phyloP scores from a whole-genome alignment of 305 asterid species.

The Euphrasia arctica region DNA sequence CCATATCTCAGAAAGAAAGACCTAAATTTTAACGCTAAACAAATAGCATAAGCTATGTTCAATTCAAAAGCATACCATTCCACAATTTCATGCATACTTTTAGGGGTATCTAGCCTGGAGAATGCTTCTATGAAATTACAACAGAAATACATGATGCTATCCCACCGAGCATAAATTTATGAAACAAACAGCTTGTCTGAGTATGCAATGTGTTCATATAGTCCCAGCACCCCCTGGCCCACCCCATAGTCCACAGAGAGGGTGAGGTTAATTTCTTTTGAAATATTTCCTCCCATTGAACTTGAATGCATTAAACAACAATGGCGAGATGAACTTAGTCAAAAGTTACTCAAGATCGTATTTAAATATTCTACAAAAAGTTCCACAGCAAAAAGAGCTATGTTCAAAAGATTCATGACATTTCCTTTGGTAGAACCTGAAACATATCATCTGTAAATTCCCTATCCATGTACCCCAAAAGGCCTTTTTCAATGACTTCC shows the following conservation, averaged over 20 bases:
- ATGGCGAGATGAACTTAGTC: too few relatives aligned
- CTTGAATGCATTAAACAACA: too few relatives aligned
- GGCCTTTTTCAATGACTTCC: not conserved
- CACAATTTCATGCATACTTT: not conserved
- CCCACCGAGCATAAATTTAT: constrained; percentile 4
- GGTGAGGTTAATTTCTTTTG: too few relatives aligned
- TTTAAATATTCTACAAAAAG: too few relatives aligned
- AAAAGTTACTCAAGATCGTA: too few relatives aligned
- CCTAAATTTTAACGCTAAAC: not conserved
- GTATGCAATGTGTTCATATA: too few relatives aligned
- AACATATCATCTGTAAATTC: not conserved
- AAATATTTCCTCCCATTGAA: too few relatives aligned
- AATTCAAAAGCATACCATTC: not conserved
- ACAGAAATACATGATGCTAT: not conserved
- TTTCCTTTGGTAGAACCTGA: not conserved
- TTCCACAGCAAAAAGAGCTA: too few relatives aligned
- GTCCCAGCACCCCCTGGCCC: too few relatives aligned
- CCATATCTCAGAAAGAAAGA: not conserved
- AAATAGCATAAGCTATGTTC: not conserved
- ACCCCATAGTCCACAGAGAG: too few relatives aligned
- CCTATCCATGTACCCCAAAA: not conserved
- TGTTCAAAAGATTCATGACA: not conserved
- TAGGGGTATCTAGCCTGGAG: not conserved
- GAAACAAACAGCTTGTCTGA: too few relatives aligned
- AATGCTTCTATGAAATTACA: not conserved